Percentiles rank a stretch among this genome's conserved stretches.
phyloP scores from a whole-genome alignment of 208 protist genomes.

The Acanthamoeba castellanii region DNA sequence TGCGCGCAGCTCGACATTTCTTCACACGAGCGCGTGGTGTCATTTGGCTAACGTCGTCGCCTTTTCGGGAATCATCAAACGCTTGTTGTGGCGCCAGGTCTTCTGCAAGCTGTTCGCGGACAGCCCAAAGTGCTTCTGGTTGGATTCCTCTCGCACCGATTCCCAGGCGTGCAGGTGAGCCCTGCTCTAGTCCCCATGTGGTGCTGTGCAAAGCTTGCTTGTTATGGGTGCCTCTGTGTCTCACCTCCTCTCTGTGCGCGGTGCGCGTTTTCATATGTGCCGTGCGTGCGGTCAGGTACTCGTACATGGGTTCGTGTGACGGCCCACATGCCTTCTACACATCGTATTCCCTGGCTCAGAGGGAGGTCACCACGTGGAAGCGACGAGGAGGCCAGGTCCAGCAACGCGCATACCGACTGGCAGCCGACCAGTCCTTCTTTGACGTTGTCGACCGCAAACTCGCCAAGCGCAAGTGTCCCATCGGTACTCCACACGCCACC shows the following conservation, averaged over 20 bases:
- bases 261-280: too few relatives aligned
- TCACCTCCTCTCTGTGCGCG: too few relatives aligned
- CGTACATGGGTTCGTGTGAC: background rate
- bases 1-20: too few relatives aligned
- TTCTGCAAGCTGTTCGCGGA: background rate
- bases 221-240: too few relatives aligned
- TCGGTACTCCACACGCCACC: background rate
- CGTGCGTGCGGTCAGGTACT: background rate
- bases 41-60: too few relatives aligned
- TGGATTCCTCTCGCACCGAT: constrained; percentile 39
- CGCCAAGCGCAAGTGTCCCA: background rate
- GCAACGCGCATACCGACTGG: background rate
- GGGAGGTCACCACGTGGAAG: background rate
- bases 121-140: constrained; percentile 45
- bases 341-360: background rate
- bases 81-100: background rate
- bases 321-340: background rate
- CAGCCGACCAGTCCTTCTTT: background rate
- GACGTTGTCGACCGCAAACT: background rate
- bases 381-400: background rate
- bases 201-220: too few relatives aligned
- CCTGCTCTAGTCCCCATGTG: background rate
- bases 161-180: background rate
- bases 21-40: too few relatives aligned
- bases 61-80: too few relatives aligned